These are phyloP conservation scores for Stenogyne calaminthoides DNA, from an alignment of 305 asterid species.

Conservation along the genomic window DNA sequence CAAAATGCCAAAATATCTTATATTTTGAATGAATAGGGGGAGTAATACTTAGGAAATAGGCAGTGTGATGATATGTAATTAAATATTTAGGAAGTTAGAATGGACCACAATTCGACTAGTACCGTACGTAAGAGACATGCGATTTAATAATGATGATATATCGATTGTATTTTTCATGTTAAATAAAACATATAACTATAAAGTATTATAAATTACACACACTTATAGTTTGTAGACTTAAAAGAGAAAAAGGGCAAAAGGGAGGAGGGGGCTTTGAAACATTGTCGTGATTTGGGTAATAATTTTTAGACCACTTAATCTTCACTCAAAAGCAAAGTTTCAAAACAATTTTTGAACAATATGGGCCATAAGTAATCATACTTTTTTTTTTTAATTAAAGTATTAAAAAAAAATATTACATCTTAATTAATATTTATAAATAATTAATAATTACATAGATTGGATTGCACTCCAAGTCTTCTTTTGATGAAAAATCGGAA, in stretches of 20 bases:
- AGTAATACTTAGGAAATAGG: neutral
- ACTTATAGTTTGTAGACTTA: neutral
- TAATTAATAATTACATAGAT: neutral
- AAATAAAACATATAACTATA: too few relatives aligned
- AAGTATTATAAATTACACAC: too few relatives aligned
- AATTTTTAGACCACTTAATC: slow-evolving; percentile 18
- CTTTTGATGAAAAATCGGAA: neutral
- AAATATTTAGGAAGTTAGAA: too few relatives aligned
- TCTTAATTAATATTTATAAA: neutral
- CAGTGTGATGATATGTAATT: too few relatives aligned
- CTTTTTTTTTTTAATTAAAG: neutral
- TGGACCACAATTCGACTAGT: too few relatives aligned
- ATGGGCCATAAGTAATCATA: slow-evolving; percentile 28
- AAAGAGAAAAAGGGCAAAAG: neutral
- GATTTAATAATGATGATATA: neutral
- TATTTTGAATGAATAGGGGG: too few relatives aligned
- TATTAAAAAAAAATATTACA: neutral
- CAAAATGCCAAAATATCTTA: too few relatives aligned
- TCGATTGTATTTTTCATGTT: neutral
- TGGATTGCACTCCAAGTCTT: slow-evolving; percentile 35
- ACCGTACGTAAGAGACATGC: too few relatives aligned
- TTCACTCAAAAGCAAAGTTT: slow-evolving; percentile 35
- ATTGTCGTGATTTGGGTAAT: slow-evolving; percentile 26
- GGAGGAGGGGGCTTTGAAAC: too few relatives aligned
- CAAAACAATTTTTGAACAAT: neutral